phyloP scores from a whole-genome alignment of 169 alveolate species.

The Eimeria tenella region DNA sequence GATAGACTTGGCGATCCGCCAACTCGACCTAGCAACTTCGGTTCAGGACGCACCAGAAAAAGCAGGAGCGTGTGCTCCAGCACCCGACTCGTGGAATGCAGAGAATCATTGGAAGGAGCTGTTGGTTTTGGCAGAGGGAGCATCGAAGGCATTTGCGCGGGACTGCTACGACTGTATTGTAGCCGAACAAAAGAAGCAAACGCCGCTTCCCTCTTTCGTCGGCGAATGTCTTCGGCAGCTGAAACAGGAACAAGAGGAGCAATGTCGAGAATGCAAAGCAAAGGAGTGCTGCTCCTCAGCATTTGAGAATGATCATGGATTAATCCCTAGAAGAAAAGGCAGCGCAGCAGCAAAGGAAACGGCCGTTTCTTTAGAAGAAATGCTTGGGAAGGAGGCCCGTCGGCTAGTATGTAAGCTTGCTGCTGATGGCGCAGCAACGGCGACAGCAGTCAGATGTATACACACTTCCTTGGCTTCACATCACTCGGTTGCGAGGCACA shows the following conservation, averaged over 20 bases:
- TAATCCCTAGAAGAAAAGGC: neutral
- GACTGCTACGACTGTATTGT: constrained; percentile 31
- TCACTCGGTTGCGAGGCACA: neutral
- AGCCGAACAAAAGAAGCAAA: neutral
- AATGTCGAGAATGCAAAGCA: neutral
- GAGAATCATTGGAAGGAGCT: constrained; percentile 15
- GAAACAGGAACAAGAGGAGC: neutral
- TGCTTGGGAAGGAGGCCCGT: neutral
- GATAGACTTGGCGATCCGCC: neutral
- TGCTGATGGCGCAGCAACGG: constrained; percentile 28
- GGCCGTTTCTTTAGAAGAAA: constrained; percentile 1
- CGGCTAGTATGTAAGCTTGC: constrained; percentile 17
- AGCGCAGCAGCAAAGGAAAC: neutral
- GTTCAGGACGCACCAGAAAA: neutral
- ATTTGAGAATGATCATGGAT: neutral
- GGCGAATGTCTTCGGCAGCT: neutral
- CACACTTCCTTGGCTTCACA: neutral
- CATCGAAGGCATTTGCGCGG: neutral
- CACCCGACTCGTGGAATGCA: neutral
- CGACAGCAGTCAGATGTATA: neutral
- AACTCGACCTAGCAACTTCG: neutral
- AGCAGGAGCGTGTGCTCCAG: neutral
- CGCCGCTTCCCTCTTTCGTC: neutral
- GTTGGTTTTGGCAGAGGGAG: constrained; percentile 17
- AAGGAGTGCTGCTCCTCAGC: neutral